Conservation (phyloP, 495 filamentous ascomycete species). For the Rostrohypoxylon terebratum region DNA sequence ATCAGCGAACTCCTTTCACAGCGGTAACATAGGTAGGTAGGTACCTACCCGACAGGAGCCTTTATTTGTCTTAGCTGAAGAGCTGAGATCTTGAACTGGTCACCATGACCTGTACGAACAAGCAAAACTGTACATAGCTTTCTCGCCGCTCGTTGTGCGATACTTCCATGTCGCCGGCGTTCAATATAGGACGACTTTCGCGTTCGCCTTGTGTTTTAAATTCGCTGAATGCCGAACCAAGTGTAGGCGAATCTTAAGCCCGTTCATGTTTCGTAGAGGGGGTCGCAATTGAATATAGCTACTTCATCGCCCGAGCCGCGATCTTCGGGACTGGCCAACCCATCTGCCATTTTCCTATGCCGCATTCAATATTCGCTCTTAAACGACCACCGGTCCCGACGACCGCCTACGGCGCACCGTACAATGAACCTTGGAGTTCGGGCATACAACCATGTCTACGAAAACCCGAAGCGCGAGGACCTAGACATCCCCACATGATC, state of each 20-base stretch:
- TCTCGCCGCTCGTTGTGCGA: background rate
- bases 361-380: background rate
- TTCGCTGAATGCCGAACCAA: background rate
- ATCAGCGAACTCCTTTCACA: constrained; percentile 58
- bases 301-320: background rate
- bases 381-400: background rate
- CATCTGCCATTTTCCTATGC: background rate
- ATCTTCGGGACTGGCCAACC: background rate
- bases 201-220: background rate
- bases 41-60: background rate
- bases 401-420: background rate
- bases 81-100: too few relatives aligned
- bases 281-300: background rate
- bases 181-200: background rate
- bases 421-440: too few relatives aligned
- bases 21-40: constrained; percentile 1
- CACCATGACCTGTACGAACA: background rate
- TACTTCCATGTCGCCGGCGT: background rate
- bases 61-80: background rate
- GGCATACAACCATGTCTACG: background rate
- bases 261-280: background rate
- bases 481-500: constrained; percentile 31
- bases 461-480: constrained; percentile 30
- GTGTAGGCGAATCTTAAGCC: background rate
- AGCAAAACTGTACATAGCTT: background rate